Conservation (phyloP, 352 stramenopile genomes). For the Pythium chondricola region DNA sequence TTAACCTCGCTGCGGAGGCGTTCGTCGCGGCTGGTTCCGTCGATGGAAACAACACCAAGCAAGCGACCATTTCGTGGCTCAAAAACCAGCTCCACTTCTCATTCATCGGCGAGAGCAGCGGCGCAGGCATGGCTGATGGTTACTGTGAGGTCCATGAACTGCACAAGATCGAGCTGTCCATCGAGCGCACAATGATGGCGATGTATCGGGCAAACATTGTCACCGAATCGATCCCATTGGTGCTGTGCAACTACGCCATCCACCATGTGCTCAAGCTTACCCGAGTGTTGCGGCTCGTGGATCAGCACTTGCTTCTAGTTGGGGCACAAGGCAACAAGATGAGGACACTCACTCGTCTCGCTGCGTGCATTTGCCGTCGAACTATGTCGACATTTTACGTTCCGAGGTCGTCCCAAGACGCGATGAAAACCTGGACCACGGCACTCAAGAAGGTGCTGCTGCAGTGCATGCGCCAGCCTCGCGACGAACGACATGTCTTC, state of each 20-base stretch:
- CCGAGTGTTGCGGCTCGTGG: constrained; percentile 33
- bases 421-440: constrained; percentile 24
- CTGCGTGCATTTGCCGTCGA: constrained; percentile 49
- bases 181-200: constrained; percentile 52
- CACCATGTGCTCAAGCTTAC: constrained; percentile 47
- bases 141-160: constrained; percentile 58
- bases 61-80: constrained; percentile 26
- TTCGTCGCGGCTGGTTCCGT: constrained; percentile 18
- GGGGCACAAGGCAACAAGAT: constrained; percentile 41
- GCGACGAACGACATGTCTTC: constrained; percentile 37
- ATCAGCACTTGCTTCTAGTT: constrained; percentile 39
- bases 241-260: constrained; percentile 50
- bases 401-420: neutral
- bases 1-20: constrained; percentile 33
- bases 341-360: constrained; percentile 40
- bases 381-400: constrained; percentile 23
- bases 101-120: constrained; percentile 44
- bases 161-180: constrained; percentile 36
- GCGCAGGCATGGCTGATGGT: constrained; percentile 28
- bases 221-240: constrained; percentile 34
- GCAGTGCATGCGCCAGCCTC: constrained; percentile 23
- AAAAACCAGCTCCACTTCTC: constrained; percentile 43
- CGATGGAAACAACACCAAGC: constrained; percentile 1
- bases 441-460: constrained; percentile 37
- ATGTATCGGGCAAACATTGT: constrained; percentile 31